phyloP scores from a whole-genome alignment of 2,329 filamentous ascomycete genomes.

The Chrysoporthe deuterocubensis region DNA sequence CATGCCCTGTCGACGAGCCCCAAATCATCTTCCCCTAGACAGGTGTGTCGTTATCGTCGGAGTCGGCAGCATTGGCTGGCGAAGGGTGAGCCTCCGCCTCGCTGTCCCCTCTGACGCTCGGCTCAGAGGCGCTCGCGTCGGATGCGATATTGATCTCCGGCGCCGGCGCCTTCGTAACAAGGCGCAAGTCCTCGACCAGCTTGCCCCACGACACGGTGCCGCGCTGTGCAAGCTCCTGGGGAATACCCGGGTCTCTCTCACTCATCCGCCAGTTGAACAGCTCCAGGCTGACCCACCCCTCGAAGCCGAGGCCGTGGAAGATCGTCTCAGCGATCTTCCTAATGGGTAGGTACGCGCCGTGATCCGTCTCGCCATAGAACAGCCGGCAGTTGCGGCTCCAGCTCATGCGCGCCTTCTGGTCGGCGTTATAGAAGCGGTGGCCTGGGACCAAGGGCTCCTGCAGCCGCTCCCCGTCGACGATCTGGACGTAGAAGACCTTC shows the following conservation, averaged over 20 bases:
- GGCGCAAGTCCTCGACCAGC: conserved; percentile 44
- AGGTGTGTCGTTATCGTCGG: not conserved
- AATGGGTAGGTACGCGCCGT: conserved; percentile 71
- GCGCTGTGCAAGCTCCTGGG: conserved; percentile 52
- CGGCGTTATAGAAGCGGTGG: conserved; percentile 62
- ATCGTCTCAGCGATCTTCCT: conserved; percentile 64
- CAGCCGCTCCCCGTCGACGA: conserved; percentile 74
- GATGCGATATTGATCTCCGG: not conserved
- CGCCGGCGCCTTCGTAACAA: conserved; percentile 25
- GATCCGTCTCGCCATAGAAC: conserved; percentile 66
- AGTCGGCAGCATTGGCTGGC: not conserved
- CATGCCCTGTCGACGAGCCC: too few relatives aligned
- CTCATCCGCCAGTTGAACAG: conserved; percentile 67
- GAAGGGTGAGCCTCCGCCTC: conserved; percentile 1
- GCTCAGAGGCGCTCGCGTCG: conserved; percentile 7
- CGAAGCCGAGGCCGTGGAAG: conserved; percentile 65
- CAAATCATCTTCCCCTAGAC: not conserved
- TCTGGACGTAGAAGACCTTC: conserved; percentile 77
- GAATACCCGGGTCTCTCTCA: conserved; percentile 53
- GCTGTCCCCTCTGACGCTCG: conserved; percentile 2
- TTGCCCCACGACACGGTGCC: conserved; percentile 56
- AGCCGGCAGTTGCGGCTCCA: conserved; percentile 78
- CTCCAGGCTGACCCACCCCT: conserved; percentile 74
- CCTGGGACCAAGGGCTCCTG: conserved; percentile 56
- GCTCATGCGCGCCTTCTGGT: conserved; percentile 70